Evolutionary conservation across 1,284 basidiomycete genomes (phyloP).

Genomic region (Puccinia horiana): DNA sequence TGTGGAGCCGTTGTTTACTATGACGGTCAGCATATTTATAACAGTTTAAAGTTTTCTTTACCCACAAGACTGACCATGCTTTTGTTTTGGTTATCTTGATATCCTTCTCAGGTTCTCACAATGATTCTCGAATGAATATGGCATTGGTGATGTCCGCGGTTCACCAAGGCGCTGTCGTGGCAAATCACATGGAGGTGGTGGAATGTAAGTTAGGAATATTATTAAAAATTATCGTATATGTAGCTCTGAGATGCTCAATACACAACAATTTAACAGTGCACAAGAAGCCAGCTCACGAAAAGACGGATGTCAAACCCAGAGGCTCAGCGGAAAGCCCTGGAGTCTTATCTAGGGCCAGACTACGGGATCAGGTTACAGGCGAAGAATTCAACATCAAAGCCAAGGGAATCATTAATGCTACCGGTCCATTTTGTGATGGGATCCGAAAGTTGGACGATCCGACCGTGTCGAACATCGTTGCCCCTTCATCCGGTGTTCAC

Average conservation of each 20-base stretch:
- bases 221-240: background rate
- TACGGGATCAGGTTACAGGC: slow-evolving; percentile 81
- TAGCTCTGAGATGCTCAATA: background rate
- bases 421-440: slow-evolving; percentile 88
- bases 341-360: slow-evolving; percentile 73
- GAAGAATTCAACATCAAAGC: slow-evolving; percentile 79
- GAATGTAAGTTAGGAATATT: slow-evolving; percentile 55
- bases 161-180: slow-evolving; percentile 82
- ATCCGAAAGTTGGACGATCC: slow-evolving; percentile 85
- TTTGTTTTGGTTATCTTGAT: background rate
- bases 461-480: slow-evolving; percentile 78
- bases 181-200: slow-evolving; percentile 88
- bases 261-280: slow-evolving; percentile 61
- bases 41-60: background rate
- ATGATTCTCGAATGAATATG: slow-evolving; percentile 97
- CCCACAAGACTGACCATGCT: no score
- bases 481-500: slow-evolving; percentile 88
- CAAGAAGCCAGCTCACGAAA: slow-evolving; percentile 64
- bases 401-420: slow-evolving; percentile 93
- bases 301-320: slow-evolving; percentile 55
- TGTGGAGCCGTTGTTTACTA: slow-evolving; percentile 96
- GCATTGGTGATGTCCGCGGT: slow-evolving; percentile 91
- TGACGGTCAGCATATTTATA: slow-evolving; percentile 67
- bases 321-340: slow-evolving; percentile 45
- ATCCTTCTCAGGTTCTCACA: slow-evolving; percentile 76